These are phyloP conservation scores for Myriosclerotinia duriaeana DNA, from an alignment of 2,329 filamentous ascomycete genomes.

Conservation along the genomic window DNA sequence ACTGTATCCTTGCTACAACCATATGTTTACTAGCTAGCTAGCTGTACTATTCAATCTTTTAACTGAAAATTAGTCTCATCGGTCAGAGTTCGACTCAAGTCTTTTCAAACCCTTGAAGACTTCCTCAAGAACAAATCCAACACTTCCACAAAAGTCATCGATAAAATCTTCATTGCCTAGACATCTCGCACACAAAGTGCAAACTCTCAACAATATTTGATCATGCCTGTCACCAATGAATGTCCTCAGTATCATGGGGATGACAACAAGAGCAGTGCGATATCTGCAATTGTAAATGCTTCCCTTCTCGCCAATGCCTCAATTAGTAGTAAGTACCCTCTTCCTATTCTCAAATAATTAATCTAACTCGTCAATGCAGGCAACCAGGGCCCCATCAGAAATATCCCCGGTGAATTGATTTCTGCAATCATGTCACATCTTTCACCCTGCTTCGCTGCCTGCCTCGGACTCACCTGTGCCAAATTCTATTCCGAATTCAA, in stretches of 20 bases:
- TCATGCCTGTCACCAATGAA: not conserved
- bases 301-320: not conserved
- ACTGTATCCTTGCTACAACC: no score
- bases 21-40: no score
- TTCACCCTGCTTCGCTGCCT: not conserved
- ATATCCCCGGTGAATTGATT: not conserved
- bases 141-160: not conserved
- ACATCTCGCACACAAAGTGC: not conserved
- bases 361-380: not conserved
- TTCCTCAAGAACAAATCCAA: no score
- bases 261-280: not conserved
- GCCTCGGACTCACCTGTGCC: not conserved
- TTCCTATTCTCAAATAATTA: not conserved
- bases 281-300: not conserved
- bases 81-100: no score
- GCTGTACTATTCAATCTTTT: no score
- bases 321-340: not conserved
- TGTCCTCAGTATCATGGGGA: not conserved
- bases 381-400: no score
- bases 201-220: not conserved
- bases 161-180: not conserved
- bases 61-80: no score
- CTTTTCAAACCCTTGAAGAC: no score
- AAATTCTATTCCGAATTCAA: not conserved
- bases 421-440: not conserved